Evolutionary conservation across 2,329 filamentous ascomycete genomes (phyloP), one percentile per base, ranked within the genome.

Genomic region (Teratosphaeria epicoccoides): DNA sequence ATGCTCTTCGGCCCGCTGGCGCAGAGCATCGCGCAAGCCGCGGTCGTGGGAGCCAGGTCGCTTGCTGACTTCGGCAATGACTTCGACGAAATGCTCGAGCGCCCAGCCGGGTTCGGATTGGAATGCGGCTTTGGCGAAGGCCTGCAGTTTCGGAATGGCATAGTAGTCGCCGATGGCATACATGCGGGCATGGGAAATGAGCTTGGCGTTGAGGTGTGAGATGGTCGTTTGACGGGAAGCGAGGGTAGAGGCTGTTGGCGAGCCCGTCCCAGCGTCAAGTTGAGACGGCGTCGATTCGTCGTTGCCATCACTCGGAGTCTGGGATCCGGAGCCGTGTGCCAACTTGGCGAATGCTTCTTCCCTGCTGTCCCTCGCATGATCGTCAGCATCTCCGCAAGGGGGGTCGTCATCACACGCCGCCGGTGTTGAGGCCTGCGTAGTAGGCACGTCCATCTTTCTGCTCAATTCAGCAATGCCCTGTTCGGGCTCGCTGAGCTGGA

Each of bases 11-110:
- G 47, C 43, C 76, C 72, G 0, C 71, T 70, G 29, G 71, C 71
- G 43, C 24, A 50, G 29, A 76, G 72, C 0, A 71, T 70, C 37
- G 70, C 72, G 46, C 47, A 47, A 17, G 29, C 29, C 29, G 40
- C 17, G 24, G 29, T 29, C 11, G 17, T 50, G 24, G 11, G 9
- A 26, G 29, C 43, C 25, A n/a, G 44, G 20, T 4, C 46, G 22
- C 11, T 14, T 29, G 46, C 46, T 14, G 33, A 57, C 52, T 22
- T 57, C 53, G 6, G 47, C 46, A 24, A 55, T 49, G 17, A 56
- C 51, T 9, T 55, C 25, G 43, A 50, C 45, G 53, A 57, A 56
- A 22, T 49, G 48, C 1, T 52, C 37, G 11, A 52, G n/a, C 10
- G 50, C 22, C 6, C 14, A 43, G 10, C 17, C 46, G 17, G 28